Percentiles rank a stretch among this genome's conserved stretches.
These are phyloP conservation scores for Pythium vanterpoolii DNA, from an alignment of 352 stramenopile species.

Conservation along the genomic window DNA sequence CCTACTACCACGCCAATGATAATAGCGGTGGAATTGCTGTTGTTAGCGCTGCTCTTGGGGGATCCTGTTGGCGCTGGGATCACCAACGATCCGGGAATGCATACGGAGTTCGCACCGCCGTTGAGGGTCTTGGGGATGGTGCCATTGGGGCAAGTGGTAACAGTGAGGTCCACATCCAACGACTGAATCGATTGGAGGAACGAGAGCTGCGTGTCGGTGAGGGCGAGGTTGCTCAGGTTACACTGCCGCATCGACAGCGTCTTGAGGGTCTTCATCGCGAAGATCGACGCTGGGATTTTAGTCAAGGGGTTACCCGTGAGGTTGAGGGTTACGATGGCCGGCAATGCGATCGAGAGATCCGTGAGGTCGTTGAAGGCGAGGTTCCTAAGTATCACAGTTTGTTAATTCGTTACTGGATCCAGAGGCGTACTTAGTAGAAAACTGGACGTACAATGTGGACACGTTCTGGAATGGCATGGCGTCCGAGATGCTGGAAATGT, in stretches of 20 bases:
- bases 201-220: conserved; percentile 34
- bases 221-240: conserved; percentile 55
- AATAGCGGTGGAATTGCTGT: too few relatives aligned
- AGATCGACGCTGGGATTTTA: conserved; percentile 44
- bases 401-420: too few relatives aligned
- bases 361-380: conserved; percentile 2
- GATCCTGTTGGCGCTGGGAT: background rate
- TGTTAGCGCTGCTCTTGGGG: background rate
- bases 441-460: conserved; percentile 19
- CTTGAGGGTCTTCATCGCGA: conserved; percentile 39
- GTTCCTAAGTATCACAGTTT: background rate
- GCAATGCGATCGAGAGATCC: background rate
- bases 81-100: background rate
- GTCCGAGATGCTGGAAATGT: conserved; percentile 38
- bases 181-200: conserved; percentile 38
- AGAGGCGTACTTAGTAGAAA: too few relatives aligned
- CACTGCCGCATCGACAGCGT: conserved; percentile 43
- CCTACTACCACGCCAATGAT: background rate
- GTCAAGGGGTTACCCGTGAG: conserved; percentile 43
- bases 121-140: conserved; percentile 9
- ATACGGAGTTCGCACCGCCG: background rate
- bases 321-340: conserved; percentile 27
- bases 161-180: conserved; percentile 43
- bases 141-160: conserved; percentile 29
- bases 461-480: conserved; percentile 33